Conservation (phyloP, 2,329 filamentous ascomycete species). For the Coniochaeta ligniaria region DNA sequence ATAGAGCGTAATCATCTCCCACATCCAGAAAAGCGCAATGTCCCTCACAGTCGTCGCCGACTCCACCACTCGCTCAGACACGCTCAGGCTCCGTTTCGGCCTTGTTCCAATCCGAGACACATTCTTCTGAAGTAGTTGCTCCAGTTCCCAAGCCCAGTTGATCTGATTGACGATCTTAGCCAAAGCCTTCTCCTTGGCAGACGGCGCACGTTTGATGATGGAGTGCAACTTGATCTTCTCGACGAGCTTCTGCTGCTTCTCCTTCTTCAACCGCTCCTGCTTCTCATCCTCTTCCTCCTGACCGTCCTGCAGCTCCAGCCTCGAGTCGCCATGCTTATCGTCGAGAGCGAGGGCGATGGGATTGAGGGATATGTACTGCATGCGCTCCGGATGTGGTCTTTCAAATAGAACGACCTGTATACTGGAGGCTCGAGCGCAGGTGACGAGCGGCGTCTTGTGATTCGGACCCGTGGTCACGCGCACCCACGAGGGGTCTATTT, state of each 20-base stretch:
- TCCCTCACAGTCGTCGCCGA: slow-evolving; percentile 84
- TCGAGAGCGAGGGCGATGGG: slow-evolving; percentile 83
- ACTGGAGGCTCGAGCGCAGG: slow-evolving; percentile 62
- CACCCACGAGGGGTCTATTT: slow-evolving; percentile 64
- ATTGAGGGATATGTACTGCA: slow-evolving; percentile 92
- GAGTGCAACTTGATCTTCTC: slow-evolving; percentile 87
- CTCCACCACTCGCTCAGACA: slow-evolving; percentile 89
- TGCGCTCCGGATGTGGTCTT: slow-evolving; percentile 72
- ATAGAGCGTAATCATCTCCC: slow-evolving; percentile 66
- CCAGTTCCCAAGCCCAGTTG: slow-evolving; percentile 91
- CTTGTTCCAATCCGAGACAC: slow-evolving; percentile 76
- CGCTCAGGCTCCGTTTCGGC: slow-evolving; percentile 77
- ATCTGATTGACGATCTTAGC: slow-evolving; percentile 83
- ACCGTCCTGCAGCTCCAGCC: slow-evolving; percentile 31
- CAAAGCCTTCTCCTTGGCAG: slow-evolving; percentile 76
- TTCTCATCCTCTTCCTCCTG: slow-evolving; percentile 68
- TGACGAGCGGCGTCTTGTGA: slow-evolving; percentile 60
- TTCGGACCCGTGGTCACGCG: slow-evolving; percentile 47
- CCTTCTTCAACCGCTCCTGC: slow-evolving; percentile 50
- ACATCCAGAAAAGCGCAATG: slow-evolving; percentile 60
- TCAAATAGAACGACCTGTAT: slow-evolving; percentile 89
- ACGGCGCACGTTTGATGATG: slow-evolving; percentile 67
- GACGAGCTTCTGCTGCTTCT: slow-evolving; percentile 59
- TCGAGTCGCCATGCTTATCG: slow-evolving; percentile 49
- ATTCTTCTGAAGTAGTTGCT: slow-evolving; percentile 80